Evolutionary conservation across 768 basidiomycete species (phyloP).

Genomic region (Hysterangium stoloniferum): DNA sequence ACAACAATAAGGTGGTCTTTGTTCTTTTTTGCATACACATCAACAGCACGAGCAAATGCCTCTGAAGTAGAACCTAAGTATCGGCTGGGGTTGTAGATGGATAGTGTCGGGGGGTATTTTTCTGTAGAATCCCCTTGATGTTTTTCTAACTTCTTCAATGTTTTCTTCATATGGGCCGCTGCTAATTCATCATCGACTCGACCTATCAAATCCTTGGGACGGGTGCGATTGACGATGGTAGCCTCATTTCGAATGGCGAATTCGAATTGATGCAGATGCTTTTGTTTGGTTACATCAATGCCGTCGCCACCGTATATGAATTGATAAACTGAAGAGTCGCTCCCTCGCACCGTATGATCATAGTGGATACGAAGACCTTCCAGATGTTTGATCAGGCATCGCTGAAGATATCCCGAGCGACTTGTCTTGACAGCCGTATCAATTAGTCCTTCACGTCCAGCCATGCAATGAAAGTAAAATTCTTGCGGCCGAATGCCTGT

Average conservation of each 20-base stretch:
- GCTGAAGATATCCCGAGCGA: constrained; percentile 95
- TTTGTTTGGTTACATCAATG: constrained; percentile 94
- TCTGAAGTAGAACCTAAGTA: constrained; percentile 91
- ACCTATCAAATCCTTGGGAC: constrained; percentile 49
- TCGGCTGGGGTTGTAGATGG: constrained; percentile 67
- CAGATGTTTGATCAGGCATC: constrained; percentile 96
- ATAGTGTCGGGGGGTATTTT: constrained; percentile 62
- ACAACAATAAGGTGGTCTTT: constrained; percentile 40
- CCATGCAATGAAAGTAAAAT: constrained; percentile 99
- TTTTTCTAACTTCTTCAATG: constrained; percentile 61
- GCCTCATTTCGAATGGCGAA: constrained; percentile 84
- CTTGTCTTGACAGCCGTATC: constrained; percentile 99
- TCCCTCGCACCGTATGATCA: constrained; percentile 95
- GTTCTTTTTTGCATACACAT: constrained; percentile 71
- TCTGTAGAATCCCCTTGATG: constrained; percentile 44
- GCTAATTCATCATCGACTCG: constrained; percentile 64
- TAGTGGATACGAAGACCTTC: constrained; percentile 97
- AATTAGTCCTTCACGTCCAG: constrained; percentile 96
- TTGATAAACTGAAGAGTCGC: constrained; percentile 88
- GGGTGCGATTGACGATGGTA: constrained; percentile 67
- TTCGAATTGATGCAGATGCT: constrained; percentile 88
- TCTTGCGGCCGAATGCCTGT: constrained; percentile 98
- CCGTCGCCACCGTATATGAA: constrained; percentile 97
- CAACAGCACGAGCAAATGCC: constrained; percentile 73
- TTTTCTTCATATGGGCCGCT: constrained; percentile 77